These are phyloP conservation scores for Aureobasidium sp. DNA, from an alignment of 2,329 filamentous ascomycete genomes.

Conservation along the genomic window DNA sequence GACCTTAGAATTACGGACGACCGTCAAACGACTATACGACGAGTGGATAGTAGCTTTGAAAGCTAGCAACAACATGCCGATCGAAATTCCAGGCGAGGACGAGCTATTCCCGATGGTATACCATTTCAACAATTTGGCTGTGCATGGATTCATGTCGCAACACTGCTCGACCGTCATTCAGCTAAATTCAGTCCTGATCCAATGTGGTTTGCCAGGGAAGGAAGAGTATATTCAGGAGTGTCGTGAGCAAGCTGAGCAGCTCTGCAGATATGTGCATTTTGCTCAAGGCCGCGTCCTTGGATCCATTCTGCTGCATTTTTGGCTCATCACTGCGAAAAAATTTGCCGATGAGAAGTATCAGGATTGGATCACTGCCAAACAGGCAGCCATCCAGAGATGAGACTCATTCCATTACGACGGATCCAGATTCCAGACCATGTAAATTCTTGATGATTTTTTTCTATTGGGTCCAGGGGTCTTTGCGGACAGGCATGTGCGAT, in stretches of 20 bases:
- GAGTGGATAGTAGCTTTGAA: constrained; percentile 4
- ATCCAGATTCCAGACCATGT: not conserved
- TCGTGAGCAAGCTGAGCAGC: not conserved
- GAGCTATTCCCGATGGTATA: constrained; percentile 3
- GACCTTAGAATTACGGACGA: not conserved
- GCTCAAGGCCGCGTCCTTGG: constrained; percentile 2
- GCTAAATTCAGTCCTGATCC: constrained; percentile 5
- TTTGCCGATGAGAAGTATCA: constrained; percentile 5
- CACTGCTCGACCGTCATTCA: constrained; percentile 7
- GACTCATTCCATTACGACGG: not conserved
- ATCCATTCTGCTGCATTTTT: constrained; percentile 9
- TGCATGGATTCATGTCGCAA: constrained; percentile 13
- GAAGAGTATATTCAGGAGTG: not conserved
- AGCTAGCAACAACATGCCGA: not conserved
- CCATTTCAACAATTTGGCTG: constrained; percentile 5
- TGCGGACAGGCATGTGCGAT: not conserved
- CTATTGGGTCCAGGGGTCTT: not conserved
- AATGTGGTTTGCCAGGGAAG: not conserved
- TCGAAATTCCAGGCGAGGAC: constrained; percentile 8
- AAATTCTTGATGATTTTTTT: not conserved
- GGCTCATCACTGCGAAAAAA: constrained; percentile 7
- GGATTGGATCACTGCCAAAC: constrained; percentile 4
- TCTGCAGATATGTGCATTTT: constrained; percentile 2
- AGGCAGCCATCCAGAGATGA: constrained; percentile 2
- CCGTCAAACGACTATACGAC: constrained; percentile 1